Conservation (phyloP, 1,284 basidiomycete species). For the Porogramme epimiltina region DNA sequence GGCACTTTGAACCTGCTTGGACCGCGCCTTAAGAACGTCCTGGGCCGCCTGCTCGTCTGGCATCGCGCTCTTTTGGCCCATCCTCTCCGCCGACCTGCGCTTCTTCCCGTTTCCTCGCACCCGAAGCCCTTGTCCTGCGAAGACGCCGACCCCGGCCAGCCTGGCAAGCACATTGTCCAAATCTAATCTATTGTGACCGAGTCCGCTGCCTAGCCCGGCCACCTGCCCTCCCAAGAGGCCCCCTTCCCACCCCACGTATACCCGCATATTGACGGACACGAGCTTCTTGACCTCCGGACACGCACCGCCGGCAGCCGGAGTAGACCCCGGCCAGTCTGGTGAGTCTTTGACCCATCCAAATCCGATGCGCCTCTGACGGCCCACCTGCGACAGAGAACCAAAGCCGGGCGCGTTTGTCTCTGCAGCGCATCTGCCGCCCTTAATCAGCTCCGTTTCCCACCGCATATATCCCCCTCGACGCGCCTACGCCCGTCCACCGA, state of each 20-base stretch:
- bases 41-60: too few species aligned
- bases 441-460: conserved; percentile 1
- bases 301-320: not conserved
- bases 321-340: conserved; percentile 7
- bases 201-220: not conserved
- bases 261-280: not conserved
- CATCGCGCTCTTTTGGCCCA: too few species aligned
- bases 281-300: too few species aligned
- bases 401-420: conserved; percentile 11
- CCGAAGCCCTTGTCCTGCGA: not conserved
- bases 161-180: not conserved
- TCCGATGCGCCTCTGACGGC: conserved; percentile 13
- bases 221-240: not conserved
- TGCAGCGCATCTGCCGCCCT: conserved; percentile 5
- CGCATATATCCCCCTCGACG: conserved; percentile 7
- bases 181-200: conserved; percentile 4
- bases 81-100: too few species aligned
- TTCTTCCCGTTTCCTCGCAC: not conserved
- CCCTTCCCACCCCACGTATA: conserved; percentile 1
- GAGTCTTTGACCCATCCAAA: conserved; percentile 3
- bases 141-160: conserved; percentile 2
- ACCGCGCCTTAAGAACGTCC: too few species aligned
- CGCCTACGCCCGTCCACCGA: not conserved
- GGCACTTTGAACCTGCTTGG: not conserved
- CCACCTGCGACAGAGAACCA: conserved; percentile 9